Base-by-base conservation (phyloP, 139 green algal species). In the Coelastrella sp. region DNA sequence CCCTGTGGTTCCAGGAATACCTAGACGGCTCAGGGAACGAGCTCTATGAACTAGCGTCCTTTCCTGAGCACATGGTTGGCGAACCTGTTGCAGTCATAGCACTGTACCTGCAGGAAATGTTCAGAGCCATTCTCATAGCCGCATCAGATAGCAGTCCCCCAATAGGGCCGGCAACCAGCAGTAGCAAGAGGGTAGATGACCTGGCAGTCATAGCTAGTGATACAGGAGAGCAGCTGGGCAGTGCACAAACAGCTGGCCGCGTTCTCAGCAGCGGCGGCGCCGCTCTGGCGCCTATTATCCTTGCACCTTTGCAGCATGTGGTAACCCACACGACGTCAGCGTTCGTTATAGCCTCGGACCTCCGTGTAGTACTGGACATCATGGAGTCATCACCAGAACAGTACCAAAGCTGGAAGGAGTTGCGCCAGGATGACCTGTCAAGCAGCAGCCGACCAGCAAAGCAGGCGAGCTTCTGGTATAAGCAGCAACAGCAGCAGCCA, bases 1-100 rank as follows among this genome's bases (percentile, higher is more conserved):
- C 84, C 4, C n/a, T n/a, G 20, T 74, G 59, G 23, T 60, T 82
- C 16, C 84, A 89, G 84, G 84, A 89, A 71, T 89, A 89, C 71
- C 84, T 89, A n/a, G 59, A 83, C 11, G 84, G 84, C 13, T 74
- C 57, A 19, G 59, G 23, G 5, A 90, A 78, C 23, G 86, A 85
- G 19, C 75, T 90, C 20, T 85, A 90, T 66, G 86, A 85, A 19
- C 58, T 90, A 11, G 22, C 22, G 5, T 47, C 47, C 5, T 77
- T 90, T 13, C 86, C 86, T n/a, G 11, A 19, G 2, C 23, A 66
- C 14, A 20, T 90, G 23, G 4, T 32, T 4, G 86, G 86, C 17
- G n/a, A 90, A 71, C 74, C 86, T 23, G 56, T 90, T 5, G 13
- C 58, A 22, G 11, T 20, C 5, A 22, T 90, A 22, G 58, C 86